These are phyloP conservation scores for Xanthoconium purpureum DNA, from an alignment of 768 basidiomycete species.

Conservation along the genomic window DNA sequence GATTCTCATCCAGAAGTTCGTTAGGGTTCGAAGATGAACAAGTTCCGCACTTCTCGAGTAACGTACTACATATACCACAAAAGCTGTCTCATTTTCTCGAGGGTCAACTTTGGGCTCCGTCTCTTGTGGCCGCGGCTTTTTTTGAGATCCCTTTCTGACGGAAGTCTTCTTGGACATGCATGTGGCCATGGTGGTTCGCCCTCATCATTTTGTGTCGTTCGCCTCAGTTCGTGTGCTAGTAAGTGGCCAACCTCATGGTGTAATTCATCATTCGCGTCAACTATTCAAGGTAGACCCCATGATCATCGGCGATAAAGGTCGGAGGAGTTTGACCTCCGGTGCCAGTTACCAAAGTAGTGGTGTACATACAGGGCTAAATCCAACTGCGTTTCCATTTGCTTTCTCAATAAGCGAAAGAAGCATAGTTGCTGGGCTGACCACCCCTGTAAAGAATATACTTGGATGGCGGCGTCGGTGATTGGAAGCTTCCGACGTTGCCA, in stretches of 20 bases:
- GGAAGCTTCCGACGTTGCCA: conserved; percentile 18
- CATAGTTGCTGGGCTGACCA: not conserved
- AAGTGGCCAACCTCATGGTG: not conserved
- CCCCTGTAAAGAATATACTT: not conserved
- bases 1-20: too few relatives aligned
- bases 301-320: conserved; percentile 19
- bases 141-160: too few relatives aligned
- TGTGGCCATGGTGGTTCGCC: too few relatives aligned
- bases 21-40: too few relatives aligned
- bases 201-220: too few relatives aligned
- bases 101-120: too few relatives aligned
- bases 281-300: not conserved
- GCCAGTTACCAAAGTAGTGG: conserved; percentile 6
- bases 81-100: too few relatives aligned
- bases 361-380: not conserved
- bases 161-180: too few relatives aligned
- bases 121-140: too few relatives aligned
- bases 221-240: not conserved
- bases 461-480: conserved; percentile 18
- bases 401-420: conserved; percentile 12
- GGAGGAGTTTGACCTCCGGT: conserved; percentile 24
- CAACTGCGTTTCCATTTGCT: not conserved
- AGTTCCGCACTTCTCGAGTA: too few relatives aligned
- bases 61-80: too few relatives aligned
- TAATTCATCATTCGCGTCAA: not conserved